Evolutionary conservation across 805 yeast species (phyloP).

Genomic region (Suhomyces sp.): DNA sequence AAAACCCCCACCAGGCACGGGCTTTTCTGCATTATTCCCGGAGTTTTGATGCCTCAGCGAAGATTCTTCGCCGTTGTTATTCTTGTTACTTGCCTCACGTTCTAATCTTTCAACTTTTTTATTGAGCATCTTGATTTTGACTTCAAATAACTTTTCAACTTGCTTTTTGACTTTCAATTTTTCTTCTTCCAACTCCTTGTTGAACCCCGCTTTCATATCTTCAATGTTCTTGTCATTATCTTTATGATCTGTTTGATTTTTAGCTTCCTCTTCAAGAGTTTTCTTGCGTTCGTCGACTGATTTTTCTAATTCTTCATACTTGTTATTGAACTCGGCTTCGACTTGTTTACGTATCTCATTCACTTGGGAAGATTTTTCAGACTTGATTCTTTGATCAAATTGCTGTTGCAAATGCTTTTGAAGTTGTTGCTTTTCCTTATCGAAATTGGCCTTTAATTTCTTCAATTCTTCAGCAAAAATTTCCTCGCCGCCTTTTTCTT

Average conservation of each 20-base stretch:
- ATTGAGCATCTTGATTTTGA: constrained; percentile 54
- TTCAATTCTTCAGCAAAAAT: constrained; percentile 11
- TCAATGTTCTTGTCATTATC: constrained; percentile 12
- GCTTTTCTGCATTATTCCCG: neutral
- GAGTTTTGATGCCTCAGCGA: neutral
- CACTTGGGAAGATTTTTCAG: constrained; percentile 11
- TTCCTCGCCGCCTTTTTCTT: constrained; percentile 18
- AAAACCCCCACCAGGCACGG: neutral
- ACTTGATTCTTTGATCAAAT: constrained; percentile 20
- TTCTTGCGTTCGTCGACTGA: constrained; percentile 19
- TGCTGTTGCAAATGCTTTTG: constrained; percentile 9
- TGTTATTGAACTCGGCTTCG: constrained; percentile 21
- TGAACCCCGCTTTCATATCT: constrained; percentile 18
- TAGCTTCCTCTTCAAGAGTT: constrained; percentile 38
- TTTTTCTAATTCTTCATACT: constrained; percentile 17
- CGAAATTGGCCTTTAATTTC: constrained; percentile 14
- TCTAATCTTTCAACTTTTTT: constrained; percentile 53
- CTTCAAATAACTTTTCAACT: constrained; percentile 55
- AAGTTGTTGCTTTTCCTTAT: constrained; percentile 16
- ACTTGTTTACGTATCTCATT: constrained; percentile 20
- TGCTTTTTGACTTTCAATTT: constrained; percentile 45
- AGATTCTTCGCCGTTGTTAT: neutral
- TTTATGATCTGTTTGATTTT: constrained; percentile 14
- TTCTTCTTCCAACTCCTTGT: constrained; percentile 16
- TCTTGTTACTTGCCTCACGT: constrained; percentile 2